These are phyloP conservation scores for Aspergillus egyptiacus DNA, from an alignment of 495 filamentous ascomycete species.

Conservation along the genomic window DNA sequence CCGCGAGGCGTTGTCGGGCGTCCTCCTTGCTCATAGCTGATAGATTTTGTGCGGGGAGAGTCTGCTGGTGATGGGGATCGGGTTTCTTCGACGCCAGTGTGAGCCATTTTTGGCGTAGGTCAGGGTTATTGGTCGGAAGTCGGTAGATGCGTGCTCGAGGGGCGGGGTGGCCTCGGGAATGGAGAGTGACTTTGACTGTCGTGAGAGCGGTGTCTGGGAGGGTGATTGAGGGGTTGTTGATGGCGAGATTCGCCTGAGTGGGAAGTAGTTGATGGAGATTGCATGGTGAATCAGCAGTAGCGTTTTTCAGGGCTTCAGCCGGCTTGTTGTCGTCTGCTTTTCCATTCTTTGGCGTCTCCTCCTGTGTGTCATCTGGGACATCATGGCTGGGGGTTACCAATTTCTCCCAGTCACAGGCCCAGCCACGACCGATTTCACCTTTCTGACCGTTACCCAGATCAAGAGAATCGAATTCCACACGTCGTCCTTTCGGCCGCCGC, in stretches of 20 bases:
- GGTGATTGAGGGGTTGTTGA: slow-evolving; percentile 11
- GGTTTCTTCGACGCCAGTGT: slow-evolving; percentile 22
- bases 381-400: slow-evolving; percentile 37
- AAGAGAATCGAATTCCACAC: slow-evolving; percentile 69
- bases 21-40: slow-evolving; percentile 27
- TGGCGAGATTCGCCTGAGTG: slow-evolving; percentile 4
- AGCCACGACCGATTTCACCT: slow-evolving; percentile 79
- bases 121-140: slow-evolving; percentile 47
- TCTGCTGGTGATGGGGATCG: slow-evolving; percentile 11
- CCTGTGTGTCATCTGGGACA: slow-evolving; percentile 9
- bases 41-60: slow-evolving; percentile 6
- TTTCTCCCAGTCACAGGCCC: slow-evolving; percentile 81
- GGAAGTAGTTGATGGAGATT: slow-evolving; percentile 26
- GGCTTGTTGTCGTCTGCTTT: slow-evolving; percentile 4
- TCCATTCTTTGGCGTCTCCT: slow-evolving; percentile 8
- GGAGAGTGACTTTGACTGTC: slow-evolving; percentile 54
- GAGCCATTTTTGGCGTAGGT: slow-evolving; percentile 51
- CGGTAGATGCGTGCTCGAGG: slow-evolving; percentile 68
- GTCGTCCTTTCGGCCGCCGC: slow-evolving; percentile 73
- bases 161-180: slow-evolving; percentile 53
- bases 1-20: slow-evolving; percentile 47
- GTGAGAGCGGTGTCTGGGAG: slow-evolving; percentile 35
- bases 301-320: not conserved
- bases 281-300: slow-evolving; percentile 20
- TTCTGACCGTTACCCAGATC: slow-evolving; percentile 66